These are phyloP conservation scores for Myotisia sp. DNA, from an alignment of 2,329 filamentous ascomycete genomes.

Conservation along the genomic window DNA sequence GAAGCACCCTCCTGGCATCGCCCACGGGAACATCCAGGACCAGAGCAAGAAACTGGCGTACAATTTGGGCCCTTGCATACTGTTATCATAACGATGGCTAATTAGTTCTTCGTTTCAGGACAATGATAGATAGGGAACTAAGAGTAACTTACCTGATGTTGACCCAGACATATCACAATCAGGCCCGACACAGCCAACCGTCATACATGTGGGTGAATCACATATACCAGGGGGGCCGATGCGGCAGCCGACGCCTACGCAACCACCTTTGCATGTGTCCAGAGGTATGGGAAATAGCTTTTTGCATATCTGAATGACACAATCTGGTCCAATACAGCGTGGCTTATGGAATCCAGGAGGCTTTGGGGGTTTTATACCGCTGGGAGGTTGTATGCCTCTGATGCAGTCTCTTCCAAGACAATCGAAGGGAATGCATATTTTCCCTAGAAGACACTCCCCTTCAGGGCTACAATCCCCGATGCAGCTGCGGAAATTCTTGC, in stretches of 20 bases:
- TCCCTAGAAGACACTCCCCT: conserved; percentile 3
- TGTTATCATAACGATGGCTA: no score
- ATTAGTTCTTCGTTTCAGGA: no score
- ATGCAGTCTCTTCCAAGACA: conserved; percentile 5
- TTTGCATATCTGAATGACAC: conserved; percentile 1
- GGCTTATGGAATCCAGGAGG: no score
- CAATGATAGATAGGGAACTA: no score
- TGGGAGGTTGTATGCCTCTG: no score
- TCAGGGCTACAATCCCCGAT: conserved; percentile 1
- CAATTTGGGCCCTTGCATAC: no score
- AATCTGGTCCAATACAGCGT: conserved; percentile 3
- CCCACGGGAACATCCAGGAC: conserved; percentile 1
- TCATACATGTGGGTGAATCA: background rate
- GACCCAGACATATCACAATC: conserved; percentile 2
- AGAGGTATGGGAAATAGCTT: background rate
- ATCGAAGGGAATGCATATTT: conserved; percentile 1
- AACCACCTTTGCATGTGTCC: background rate
- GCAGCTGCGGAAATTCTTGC: conserved; percentile 1
- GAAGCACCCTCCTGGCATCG: conserved; percentile 1
- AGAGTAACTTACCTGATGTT: no score
- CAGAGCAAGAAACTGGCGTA: conserved; percentile 2
- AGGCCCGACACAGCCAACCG: conserved; percentile 3
- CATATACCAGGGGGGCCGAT: conserved; percentile 5
- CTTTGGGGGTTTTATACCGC: no score
- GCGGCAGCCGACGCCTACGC: no score